A percentile compares a stretch with the other conserved stretches of the same genome.
Conservation (phyloP, 805 yeast genomes). For the Teunomyces tritomae region DNA sequence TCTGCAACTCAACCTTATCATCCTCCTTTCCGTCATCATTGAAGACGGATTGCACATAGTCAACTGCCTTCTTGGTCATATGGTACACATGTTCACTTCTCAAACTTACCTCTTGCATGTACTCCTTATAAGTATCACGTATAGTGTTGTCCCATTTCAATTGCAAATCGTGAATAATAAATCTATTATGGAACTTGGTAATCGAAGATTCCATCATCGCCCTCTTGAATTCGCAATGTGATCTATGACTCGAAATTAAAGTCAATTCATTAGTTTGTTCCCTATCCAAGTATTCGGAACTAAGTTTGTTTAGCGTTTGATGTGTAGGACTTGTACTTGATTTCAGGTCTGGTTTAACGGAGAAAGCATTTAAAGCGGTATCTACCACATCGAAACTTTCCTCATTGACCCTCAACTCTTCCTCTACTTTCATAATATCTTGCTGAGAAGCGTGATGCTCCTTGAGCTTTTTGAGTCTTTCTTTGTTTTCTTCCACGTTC, state of each 20-base stretch:
- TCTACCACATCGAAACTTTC: slow-evolving; percentile 22
- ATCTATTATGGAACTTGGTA: slow-evolving; percentile 59
- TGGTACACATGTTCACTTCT: slow-evolving; percentile 42
- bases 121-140: slow-evolving; percentile 62
- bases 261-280: slow-evolving; percentile 21
- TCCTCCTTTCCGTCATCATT: slow-evolving; percentile 16
- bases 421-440: not conserved
- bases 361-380: slow-evolving; percentile 19
- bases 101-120: slow-evolving; percentile 45
- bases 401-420: slow-evolving; percentile 26
- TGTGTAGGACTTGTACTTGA: too few relatives aligned
- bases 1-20: slow-evolving; percentile 16
- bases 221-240: slow-evolving; percentile 23
- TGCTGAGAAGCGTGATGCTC: not conserved
- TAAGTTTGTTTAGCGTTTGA: not conserved
- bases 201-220: slow-evolving; percentile 22
- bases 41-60: slow-evolving; percentile 44
- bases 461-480: slow-evolving; percentile 11
- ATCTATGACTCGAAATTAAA: slow-evolving; percentile 28
- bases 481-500: slow-evolving; percentile 13
- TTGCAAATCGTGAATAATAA: slow-evolving; percentile 68
- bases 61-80: slow-evolving; percentile 49
- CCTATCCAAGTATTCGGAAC: slow-evolving; percentile 7
- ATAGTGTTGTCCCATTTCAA: slow-evolving; percentile 75
- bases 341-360: slow-evolving; percentile 1